phyloP scores from a whole-genome alignment of 2,329 filamentous ascomycete genomes.

The Pleoardoris graminearum region DNA sequence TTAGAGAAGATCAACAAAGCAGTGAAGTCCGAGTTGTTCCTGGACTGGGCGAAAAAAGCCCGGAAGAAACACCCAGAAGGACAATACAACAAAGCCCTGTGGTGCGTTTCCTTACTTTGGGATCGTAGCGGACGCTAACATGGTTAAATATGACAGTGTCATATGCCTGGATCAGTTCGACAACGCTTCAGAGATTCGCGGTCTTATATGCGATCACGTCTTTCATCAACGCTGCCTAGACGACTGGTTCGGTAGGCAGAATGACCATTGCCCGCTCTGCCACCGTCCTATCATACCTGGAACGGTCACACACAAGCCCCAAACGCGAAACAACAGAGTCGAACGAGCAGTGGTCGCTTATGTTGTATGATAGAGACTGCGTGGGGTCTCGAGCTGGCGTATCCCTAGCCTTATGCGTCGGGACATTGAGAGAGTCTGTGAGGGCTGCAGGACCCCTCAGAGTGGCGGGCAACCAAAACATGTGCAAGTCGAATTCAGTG shows the following conservation, averaged over 20 bases:
- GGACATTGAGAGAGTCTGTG: not conserved
- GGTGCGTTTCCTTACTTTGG: slow-evolving; percentile 20
- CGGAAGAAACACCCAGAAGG: slow-evolving; percentile 24
- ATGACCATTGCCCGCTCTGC: slow-evolving; percentile 46
- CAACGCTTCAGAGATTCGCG: slow-evolving; percentile 39
- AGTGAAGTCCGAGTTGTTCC: slow-evolving; percentile 38
- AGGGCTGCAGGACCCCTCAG: not conserved
- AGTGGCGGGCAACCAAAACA: no score
- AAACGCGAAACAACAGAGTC: slow-evolving; percentile 10
- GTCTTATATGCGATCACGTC: slow-evolving; percentile 41
- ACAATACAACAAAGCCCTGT: slow-evolving; percentile 27
- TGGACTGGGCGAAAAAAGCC: slow-evolving; percentile 38
- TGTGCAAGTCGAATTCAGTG: no score
- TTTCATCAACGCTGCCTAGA: slow-evolving; percentile 45
- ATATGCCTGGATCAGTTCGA: slow-evolving; percentile 45
- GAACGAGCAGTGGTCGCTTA: slow-evolving; percentile 25
- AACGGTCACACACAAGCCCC: not conserved
- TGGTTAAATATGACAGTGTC: slow-evolving; percentile 26
- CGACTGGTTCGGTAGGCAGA: slow-evolving; percentile 43
- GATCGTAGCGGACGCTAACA: slow-evolving; percentile 13
- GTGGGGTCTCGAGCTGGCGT: not conserved
- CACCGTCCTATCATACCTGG: slow-evolving; percentile 43
- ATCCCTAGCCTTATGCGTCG: not conserved
- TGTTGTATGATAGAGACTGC: slow-evolving; percentile 26
- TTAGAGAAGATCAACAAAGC: slow-evolving; percentile 34